Conservation (phyloP, 2,329 filamentous ascomycete genomes). For the Alternaria burnsii region DNA sequence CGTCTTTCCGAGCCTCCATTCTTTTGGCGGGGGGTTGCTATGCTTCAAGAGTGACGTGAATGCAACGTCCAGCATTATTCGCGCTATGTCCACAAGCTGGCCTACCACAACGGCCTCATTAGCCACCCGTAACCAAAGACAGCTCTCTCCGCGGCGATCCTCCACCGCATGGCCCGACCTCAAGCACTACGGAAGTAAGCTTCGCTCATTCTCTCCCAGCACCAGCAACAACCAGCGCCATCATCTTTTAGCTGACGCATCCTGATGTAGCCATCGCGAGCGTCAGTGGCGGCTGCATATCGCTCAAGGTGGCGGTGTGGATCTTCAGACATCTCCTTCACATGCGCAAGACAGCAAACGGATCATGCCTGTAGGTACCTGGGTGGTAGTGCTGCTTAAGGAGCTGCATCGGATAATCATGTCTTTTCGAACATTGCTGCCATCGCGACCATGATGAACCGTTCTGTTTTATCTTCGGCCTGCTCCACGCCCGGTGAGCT, state of each 20-base stretch:
- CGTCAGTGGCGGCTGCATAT: not conserved
- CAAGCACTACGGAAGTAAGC: not conserved
- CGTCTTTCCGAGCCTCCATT: constrained; percentile 10
- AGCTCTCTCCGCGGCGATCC: constrained; percentile 19
- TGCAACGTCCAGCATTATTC: constrained; percentile 8
- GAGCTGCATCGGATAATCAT: not conserved
- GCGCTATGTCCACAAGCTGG: constrained; percentile 3
- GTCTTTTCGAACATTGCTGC: not conserved
- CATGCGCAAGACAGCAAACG: not conserved
- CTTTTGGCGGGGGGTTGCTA: not conserved
- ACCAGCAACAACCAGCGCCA: not conserved
- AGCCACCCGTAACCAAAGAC: constrained; percentile 16
- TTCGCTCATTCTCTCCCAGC: not conserved
- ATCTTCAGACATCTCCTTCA: too few species aligned
- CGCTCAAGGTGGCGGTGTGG: not conserved
- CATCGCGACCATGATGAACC: not conserved
- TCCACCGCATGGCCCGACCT: constrained; percentile 1
- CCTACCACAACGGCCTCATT: constrained; percentile 5
- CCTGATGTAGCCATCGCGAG: not conserved
- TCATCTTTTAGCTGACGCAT: not conserved
- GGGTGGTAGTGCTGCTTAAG: not conserved
- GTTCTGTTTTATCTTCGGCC: not conserved
- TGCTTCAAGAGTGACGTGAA: constrained; percentile 17
- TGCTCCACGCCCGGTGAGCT: not conserved
- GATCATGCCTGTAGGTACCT: not conserved